Conservation (phyloP, 2,329 filamentous ascomycete genomes). For the Pestalotiopsis sp. region DNA sequence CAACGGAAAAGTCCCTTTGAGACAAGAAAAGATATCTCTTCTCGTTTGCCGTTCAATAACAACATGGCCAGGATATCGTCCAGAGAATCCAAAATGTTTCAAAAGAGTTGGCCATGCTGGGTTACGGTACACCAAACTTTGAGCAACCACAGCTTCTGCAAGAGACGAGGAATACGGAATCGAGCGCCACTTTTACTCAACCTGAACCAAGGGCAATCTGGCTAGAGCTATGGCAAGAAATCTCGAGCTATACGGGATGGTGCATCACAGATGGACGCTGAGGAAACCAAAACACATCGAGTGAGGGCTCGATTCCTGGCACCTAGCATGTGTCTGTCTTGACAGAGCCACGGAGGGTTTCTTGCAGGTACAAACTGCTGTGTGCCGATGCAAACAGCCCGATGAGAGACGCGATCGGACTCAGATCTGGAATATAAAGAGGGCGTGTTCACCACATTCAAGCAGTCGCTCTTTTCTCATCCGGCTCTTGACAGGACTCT, state of each 20-base stretch:
- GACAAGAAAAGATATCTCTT: neutral
- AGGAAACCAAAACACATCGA: neutral
- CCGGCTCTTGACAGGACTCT: conserved; percentile 20
- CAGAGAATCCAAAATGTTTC: neutral
- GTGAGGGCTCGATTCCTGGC: neutral
- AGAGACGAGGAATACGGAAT: neutral
- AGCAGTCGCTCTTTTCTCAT: neutral
- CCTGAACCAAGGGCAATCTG: conserved; percentile 9
- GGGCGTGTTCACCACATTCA: neutral
- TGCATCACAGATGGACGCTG: conserved; percentile 6
- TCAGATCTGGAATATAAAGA: conserved; percentile 5
- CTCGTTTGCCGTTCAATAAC: neutral
- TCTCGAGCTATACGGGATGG: neutral
- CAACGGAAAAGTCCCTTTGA: neutral
- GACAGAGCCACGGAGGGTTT: neutral
- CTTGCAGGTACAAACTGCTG: neutral
- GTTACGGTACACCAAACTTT: neutral
- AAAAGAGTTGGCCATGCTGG: neutral
- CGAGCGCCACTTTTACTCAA: conserved; percentile 2
- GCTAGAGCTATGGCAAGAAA: neutral
- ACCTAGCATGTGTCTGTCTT: neutral
- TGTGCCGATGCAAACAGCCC: neutral
- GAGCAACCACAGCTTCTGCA: conserved; percentile 7
- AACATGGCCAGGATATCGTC: neutral
- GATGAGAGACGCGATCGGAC: neutral